Evolutionary conservation across 2,329 filamentous ascomycete genomes (phyloP), one percentile per base, ranked within the genome.

Genomic region (Xylogone sp.): DNA sequence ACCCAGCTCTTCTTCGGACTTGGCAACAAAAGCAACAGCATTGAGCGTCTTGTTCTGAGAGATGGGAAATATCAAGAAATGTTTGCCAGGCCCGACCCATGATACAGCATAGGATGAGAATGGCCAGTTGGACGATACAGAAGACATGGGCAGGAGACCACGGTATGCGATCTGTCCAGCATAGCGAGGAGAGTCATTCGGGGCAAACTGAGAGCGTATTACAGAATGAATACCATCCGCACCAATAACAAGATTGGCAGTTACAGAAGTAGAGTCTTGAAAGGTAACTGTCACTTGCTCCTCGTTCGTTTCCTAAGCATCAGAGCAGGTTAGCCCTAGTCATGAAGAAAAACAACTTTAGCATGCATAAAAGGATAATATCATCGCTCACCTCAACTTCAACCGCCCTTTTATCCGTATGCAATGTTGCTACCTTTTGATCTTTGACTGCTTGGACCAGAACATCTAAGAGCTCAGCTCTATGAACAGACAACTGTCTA

Each of bases 141-240:
- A 7, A 16, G 34, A 39, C 34, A 39, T 7, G 5, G 34, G 34
- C 6, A 39, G 12, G n/a, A 39, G 34, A 16, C 34, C 34, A 7
- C 34, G 34, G 13, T 39, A 39, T 5, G 34, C 34, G 10, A 39
- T 39, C 13, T 39, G 34, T 4, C 34, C 34, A 16, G 34, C 34
- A 18, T 39, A 39, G 4, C 34, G 34, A 39, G 34, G 34, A 5
- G 34, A 39, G 13, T 39, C 34, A n/a, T 34, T 52, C 21, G 49
- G 31, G 12, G 45, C 45, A 34, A 46, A 46, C 20, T 46, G 45
- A 34, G 24, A 29, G 45, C 45, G 45, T n/a, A 46, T 21, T 16
- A 16, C 27, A 9, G 46, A 42, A 19, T 42, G 31, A 31, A 88
- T 86, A 71, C 70, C 70, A 49, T 72, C 70, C 2, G 70, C 69